phyloP scores from a whole-genome alignment of 495 filamentous ascomycete genomes.

The Cudoniella acicularis region DNA sequence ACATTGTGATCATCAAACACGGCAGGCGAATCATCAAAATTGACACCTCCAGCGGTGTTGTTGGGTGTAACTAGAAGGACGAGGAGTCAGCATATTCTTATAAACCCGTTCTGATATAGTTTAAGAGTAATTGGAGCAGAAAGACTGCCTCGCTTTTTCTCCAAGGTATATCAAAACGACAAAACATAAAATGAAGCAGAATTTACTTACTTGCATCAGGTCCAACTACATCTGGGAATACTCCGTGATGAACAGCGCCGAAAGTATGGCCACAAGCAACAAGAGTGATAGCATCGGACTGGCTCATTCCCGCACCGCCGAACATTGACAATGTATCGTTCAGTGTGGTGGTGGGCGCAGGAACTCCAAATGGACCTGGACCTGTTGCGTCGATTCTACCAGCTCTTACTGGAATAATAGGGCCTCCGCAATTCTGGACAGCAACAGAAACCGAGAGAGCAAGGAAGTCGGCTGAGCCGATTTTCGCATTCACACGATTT shows the following conservation, averaged over 20 bases:
- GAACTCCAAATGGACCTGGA: slow-evolving; percentile 37
- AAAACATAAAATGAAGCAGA: too few relatives aligned
- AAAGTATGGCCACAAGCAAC: slow-evolving; percentile 19
- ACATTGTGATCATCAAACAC: slow-evolving; percentile 15
- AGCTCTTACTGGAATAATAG: not conserved
- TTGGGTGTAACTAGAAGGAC: slow-evolving; percentile 26
- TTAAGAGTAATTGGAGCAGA: too few relatives aligned
- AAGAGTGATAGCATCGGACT: slow-evolving; percentile 13
- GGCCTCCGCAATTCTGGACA: not conserved
- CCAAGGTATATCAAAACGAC: too few relatives aligned
- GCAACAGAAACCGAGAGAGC: slow-evolving; percentile 8
- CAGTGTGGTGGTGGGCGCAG: slow-evolving; percentile 30
- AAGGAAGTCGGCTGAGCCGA: slow-evolving; percentile 17
- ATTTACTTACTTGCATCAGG: slow-evolving; percentile 2
- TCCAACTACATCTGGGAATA: slow-evolving; percentile 13
- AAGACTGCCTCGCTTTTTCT: too few relatives aligned
- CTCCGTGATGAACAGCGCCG: slow-evolving; percentile 16
- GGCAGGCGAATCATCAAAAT: slow-evolving; percentile 11
- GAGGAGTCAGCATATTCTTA: too few relatives aligned
- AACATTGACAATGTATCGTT: slow-evolving; percentile 19
- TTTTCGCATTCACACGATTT: slow-evolving; percentile 10
- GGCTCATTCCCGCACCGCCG: slow-evolving; percentile 25
- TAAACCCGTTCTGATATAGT: too few relatives aligned
- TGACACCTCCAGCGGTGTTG: slow-evolving; percentile 31
- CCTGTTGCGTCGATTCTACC: slow-evolving; percentile 25